Conservation (phyloP, 805 yeast species). For the Grigorovia humatica region DNA sequence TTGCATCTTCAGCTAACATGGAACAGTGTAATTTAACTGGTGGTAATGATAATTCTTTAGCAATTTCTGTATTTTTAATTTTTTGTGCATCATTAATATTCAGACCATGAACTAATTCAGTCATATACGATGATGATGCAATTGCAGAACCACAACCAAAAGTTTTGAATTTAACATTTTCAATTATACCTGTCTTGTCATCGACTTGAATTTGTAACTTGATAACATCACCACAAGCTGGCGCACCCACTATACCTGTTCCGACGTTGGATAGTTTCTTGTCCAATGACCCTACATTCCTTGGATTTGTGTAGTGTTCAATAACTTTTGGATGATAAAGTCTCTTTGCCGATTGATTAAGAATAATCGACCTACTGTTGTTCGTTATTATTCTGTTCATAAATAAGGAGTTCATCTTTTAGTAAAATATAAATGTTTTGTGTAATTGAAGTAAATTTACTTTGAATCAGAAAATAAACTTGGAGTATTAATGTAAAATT, state of each 20-base stretch:
- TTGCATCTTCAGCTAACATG: constrained; percentile 98
- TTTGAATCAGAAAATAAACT: no score
- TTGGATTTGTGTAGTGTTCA: constrained; percentile 92
- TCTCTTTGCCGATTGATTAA: constrained; percentile 2
- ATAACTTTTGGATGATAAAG: constrained; percentile 82
- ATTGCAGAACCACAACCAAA: constrained; percentile 99
- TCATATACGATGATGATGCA: constrained; percentile 90
- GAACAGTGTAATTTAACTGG: constrained; percentile 97
- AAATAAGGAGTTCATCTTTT: constrained; percentile 4
- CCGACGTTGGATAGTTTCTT: constrained; percentile 72
- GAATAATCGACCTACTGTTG: neutral
- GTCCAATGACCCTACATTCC: constrained; percentile 91
- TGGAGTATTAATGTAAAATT: no score
- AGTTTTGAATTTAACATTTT: constrained; percentile 94
- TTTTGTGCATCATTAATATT: constrained; percentile 85
- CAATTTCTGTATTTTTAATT: constrained; percentile 89
- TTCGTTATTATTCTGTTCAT: neutral
- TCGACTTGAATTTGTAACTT: constrained; percentile 89
- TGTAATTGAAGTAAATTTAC: neutral
- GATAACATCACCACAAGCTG: constrained; percentile 99
- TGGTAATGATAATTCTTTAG: constrained; percentile 87
- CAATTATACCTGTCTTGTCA: constrained; percentile 80
- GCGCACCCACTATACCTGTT: constrained; percentile 96
- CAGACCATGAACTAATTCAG: constrained; percentile 92
- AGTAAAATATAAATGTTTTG: no score